Conservation (phyloP, 768 basidiomycete species). For the Trametes elegans region DNA sequence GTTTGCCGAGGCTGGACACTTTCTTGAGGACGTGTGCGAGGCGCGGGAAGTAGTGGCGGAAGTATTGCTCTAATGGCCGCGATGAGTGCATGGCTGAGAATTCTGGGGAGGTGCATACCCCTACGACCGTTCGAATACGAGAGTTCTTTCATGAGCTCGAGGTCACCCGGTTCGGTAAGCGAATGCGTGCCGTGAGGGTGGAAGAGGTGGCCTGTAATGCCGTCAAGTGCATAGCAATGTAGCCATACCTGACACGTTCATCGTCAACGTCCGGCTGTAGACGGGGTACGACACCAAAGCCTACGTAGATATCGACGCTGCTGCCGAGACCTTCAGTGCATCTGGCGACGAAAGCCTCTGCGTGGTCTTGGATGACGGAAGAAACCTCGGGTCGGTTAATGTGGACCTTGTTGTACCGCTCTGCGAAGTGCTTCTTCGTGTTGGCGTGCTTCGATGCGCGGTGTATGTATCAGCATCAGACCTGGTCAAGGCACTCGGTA, state of each 20-base stretch:
- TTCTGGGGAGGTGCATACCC: background rate
- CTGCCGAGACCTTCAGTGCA: slow-evolving; percentile 8
- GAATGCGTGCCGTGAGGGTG: slow-evolving; percentile 18
- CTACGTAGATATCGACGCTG: slow-evolving; percentile 21
- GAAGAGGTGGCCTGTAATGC: slow-evolving; percentile 22
- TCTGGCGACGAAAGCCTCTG: slow-evolving; percentile 11
- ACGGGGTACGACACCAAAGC: background rate
- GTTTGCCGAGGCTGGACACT: background rate
- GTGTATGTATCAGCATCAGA: background rate
- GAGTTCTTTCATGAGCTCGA: slow-evolving; percentile 18
- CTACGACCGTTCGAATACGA: slow-evolving; percentile 13
- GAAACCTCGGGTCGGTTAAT: slow-evolving; percentile 19
- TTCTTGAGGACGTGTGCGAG: background rate
- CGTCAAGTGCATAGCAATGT: slow-evolving; percentile 24
- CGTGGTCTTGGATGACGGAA: slow-evolving; percentile 18
- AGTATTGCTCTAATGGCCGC: slow-evolving; percentile 7
- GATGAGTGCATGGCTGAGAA: background rate
- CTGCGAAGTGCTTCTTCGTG: slow-evolving; percentile 18
- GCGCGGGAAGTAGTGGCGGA: slow-evolving; percentile 17
- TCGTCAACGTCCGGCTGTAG: background rate
- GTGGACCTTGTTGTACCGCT: slow-evolving; percentile 21
- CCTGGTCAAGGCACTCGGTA: background rate
- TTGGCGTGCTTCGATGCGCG: slow-evolving; percentile 10
- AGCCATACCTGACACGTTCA: slow-evolving; percentile 1
- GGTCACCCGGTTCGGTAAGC: slow-evolving; percentile 9